Evolutionary conservation across 2,329 filamentous ascomycete genomes (phyloP), one percentile per base, ranked within the genome.

Genomic region (Plenodomus biglobosus): DNA sequence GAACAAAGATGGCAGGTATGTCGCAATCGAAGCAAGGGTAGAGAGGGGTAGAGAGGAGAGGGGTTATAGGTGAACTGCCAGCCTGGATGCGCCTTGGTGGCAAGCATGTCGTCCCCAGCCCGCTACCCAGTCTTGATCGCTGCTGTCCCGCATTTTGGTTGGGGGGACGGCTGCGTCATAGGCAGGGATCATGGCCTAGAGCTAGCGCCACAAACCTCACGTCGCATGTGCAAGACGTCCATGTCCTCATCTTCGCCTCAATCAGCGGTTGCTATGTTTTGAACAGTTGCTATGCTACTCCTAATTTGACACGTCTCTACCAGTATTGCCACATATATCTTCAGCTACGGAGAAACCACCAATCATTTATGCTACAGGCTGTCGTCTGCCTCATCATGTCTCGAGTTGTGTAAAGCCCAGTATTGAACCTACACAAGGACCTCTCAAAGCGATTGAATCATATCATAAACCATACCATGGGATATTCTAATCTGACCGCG

Each of bases 111-210:
- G 58, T 57, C 45, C 53, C 55, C 55, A 37, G 50, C 50, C 22
- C 10, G 22, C 22, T 24, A 24, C 22, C 22, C 22, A 24, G n/a
- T 10, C 59, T 46, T 53, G 56, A 49, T 61, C 59, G 58, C 40
- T 60, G 58, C 40, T 55, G 52, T 50, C 50, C 54, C 48, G 49
- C 52, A 40, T 48, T 44, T 27, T 42, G 35, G n/a, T n/a, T n/a
- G n/a, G 50, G 43, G 36, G 41, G 38, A 42, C 8, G 27, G 46
- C 38, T 68, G 59, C 65, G 65, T 68, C 64, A 68, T 66, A 17
- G 38, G 48, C 64, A 65, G 53, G 62, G 61, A 51, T 63, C 19
- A 10, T 27, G 27, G 30, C 42, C 45, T 42, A 8, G 46, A 40
- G 36, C 40, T 39, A 16, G 45, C 52, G 53, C 55, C 55, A 61